Evolutionary conservation across 331 rosid species (phyloP), one percentile per base, ranked within the genome.

Genomic region (Rosa hybrid): DNA sequence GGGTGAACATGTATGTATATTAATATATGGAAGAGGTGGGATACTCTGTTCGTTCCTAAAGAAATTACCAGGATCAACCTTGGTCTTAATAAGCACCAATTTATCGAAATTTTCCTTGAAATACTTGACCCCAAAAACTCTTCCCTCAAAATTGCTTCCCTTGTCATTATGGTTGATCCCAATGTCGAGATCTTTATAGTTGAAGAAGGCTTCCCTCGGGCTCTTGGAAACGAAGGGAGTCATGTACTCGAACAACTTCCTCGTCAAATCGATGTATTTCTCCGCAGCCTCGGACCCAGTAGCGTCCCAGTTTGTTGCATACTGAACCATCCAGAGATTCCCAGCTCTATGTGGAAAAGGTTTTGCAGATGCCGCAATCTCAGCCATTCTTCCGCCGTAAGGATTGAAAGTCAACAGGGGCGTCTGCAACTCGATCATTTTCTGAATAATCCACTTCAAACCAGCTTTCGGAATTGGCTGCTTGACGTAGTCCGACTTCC

Each of bases 341-440:
- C 78, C 78, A 30, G 82, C 82, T 69, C 83, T 46, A n/a, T 80
- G 83, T 1, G 78, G 83, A 23, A 62, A 80, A 0, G 83, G 83
- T 4, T 46, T 80, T 1, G 62, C 72, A 12, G 64, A 27, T 8
- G 63, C 25, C 1, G 77, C 21, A 27, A 79, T 79, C 72, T 71
- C 62, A 20, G 72, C 76, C 82, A 79, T 71, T 79, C 65, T 60
- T 46, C 78, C 83, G 4, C 83, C 83, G 5, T 80, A 72, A 18
- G 83, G 83, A 21, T 71, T 79, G 12, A 79, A 79, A 3, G 16
- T 14, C 78, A 80, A 4, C 39, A 11, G 13, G 6, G 64, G 72
- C 12, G 21, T 17, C 51, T 72, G 64, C 20, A 80, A 13, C 21
- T 72, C 78, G 17, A 71, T 49, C 83, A 80, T 72, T 30, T 34